These are phyloP conservation scores for Xylaria nigripes DNA, from an alignment of 495 filamentous ascomycete genomes.

Conservation along the genomic window DNA sequence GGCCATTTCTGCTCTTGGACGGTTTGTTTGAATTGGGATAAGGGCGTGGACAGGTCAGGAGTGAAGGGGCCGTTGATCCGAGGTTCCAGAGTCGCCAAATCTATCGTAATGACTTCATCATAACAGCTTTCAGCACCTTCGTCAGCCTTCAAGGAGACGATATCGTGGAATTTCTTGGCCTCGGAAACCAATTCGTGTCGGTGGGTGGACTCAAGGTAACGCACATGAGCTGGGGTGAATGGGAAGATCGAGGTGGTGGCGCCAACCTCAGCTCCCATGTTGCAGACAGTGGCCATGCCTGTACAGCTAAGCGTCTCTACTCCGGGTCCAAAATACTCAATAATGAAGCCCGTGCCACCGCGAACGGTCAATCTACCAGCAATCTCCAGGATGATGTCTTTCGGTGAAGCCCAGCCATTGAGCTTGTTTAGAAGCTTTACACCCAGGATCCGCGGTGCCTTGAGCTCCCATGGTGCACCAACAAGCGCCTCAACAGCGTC, in stretches of 20 bases:
- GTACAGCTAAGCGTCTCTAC: conserved; percentile 84
- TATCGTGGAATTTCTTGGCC: conserved; percentile 43
- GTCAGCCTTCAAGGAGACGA: conserved; percentile 53
- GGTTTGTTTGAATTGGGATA: conserved; percentile 78
- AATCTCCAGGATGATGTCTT: conserved; percentile 87
- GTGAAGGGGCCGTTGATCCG: conserved; percentile 98
- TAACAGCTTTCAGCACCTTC: conserved; percentile 64
- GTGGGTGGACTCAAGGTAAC: conserved; percentile 77
- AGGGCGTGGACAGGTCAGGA: conserved; percentile 83
- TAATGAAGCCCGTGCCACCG: conserved; percentile 87
- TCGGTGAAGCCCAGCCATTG: conserved; percentile 84
- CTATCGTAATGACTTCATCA: conserved; percentile 84
- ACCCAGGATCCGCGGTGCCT: conserved; percentile 83
- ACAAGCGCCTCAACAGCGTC: conserved; percentile 96
- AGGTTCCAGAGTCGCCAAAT: conserved; percentile 83
- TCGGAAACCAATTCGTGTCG: conserved; percentile 61
- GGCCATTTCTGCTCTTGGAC: conserved; percentile 85
- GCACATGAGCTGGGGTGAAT: conserved; percentile 39
- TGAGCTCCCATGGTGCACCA: conserved; percentile 94
- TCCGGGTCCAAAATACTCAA: conserved; percentile 86
- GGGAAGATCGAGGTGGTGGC: conserved; percentile 92
- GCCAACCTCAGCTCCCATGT: conserved; percentile 86
- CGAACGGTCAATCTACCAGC: conserved; percentile 88
- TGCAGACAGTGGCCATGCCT: conserved; percentile 86
- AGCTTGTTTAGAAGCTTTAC: conserved; percentile 78